Base-by-base conservation (phyloP, 2,329 filamentous ascomycete species). In the Botryosphaeria agaves region DNA sequence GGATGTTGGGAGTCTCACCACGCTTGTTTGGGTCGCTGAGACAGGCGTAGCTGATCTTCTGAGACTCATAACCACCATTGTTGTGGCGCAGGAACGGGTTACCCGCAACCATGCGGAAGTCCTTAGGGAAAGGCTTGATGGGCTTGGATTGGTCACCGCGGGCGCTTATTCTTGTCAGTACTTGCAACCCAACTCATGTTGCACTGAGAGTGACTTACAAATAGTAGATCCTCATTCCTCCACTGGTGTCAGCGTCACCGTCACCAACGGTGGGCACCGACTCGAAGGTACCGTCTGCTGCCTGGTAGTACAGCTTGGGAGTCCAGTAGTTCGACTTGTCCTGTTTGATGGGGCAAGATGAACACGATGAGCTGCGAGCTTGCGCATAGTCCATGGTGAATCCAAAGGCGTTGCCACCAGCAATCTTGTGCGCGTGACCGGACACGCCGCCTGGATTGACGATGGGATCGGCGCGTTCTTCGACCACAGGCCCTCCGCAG, bases 311-410 rank as follows among this genome's bases (percentile, higher is more conserved):
- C 3, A 85, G 56, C 17, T 62, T 60, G 2, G 80, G 78, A 33
- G 74, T 72, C 80, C 80, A 85, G 60, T 87, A 85, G 52, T 76
- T 76, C 41, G 69, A 77, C 47, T 71, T 62, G 53, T 84, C 78
- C 32, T 68, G 69, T 42, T 64, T 70, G 46, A 80, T 62, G 36
- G 65, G 63, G 48, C 79, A 76, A 19, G 74, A 80, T 29, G 72
- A 78, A 61, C 80, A 87, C 16, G 66, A 62, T 18, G 76, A 80
- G 32, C 62, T 48, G 35, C 56, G 51, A 17, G 79, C 61, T 27
- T 66, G 59, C 33, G 69, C 59, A 42, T 72, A 78, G 25, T 63
- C 70, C 46, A 76, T 72, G 31, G 53, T 61, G 39, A 70, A 56
- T 38, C 64, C 59, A 43, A 84, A 84, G 40, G 60, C 72, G 51